Conservation (phyloP, 441 rosid species). For the Gossypium trilobum region DNA sequence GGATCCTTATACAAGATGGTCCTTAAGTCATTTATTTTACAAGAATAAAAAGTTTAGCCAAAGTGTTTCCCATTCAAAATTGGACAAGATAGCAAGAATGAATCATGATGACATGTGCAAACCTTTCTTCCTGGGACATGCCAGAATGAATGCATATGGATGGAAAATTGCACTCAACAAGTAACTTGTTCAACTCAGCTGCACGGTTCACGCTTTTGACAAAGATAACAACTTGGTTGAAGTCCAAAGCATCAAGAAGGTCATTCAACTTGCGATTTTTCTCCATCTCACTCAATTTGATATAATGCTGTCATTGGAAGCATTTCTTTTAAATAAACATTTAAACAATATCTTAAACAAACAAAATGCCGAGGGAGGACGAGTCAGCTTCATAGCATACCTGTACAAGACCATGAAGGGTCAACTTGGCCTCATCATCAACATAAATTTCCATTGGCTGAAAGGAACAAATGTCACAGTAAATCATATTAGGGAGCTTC, state of each 20-base stretch:
- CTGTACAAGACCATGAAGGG: slow-evolving; percentile 98
- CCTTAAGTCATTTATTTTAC: not conserved
- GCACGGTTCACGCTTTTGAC: slow-evolving; percentile 94
- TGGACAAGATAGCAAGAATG: not conserved
- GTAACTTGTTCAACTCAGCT: slow-evolving; percentile 85
- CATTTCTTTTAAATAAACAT: not conserved
- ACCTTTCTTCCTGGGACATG: slow-evolving; percentile 99
- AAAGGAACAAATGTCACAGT: slow-evolving; percentile 67
- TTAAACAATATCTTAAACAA: not conserved
- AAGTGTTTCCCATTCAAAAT: not conserved
- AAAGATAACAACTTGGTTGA: slow-evolving; percentile 89
- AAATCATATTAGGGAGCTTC: slow-evolving; percentile 63
- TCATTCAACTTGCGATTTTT: slow-evolving; percentile 92
- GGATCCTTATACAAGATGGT: not conserved
- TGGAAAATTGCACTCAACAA: slow-evolving; percentile 89
- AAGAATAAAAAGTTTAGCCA: not conserved
- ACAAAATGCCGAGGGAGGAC: not conserved
- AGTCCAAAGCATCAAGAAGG: slow-evolving; percentile 93
- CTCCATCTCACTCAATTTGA: slow-evolving; percentile 90
- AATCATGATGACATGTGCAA: not conserved
- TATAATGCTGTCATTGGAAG: slow-evolving; percentile 64
- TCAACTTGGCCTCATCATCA: slow-evolving; percentile 95
- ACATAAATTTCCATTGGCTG: slow-evolving; percentile 99
- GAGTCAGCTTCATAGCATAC: slow-evolving; percentile 23
- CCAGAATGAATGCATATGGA: slow-evolving; percentile 97